Conservation (phyloP, 768 basidiomycete species). For the Myochromella boudieri region DNA sequence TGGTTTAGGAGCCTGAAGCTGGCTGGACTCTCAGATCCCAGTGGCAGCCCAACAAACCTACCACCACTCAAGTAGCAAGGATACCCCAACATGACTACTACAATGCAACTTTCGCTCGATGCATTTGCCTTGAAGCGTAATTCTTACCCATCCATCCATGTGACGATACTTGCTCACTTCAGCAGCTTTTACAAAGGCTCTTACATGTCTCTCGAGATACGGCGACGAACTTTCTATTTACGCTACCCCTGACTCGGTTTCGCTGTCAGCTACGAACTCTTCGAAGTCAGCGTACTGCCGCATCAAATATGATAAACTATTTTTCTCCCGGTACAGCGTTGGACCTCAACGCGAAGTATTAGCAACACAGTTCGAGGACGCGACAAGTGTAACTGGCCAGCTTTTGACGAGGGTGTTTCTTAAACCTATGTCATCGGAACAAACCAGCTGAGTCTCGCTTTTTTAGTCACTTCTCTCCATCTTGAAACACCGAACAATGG, state of each 20-base stretch:
- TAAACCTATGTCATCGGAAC: too few relatives aligned
- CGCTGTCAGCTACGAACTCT: slow-evolving; percentile 74
- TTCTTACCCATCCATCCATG: slow-evolving; percentile 12
- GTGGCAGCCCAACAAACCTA: too few relatives aligned
- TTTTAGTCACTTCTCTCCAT: slow-evolving; percentile 68
- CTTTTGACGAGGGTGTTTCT: slow-evolving; percentile 61
- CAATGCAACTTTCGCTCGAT: slow-evolving; percentile 72
- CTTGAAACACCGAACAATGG: slow-evolving; percentile 69
- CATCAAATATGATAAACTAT: slow-evolving; percentile 65
- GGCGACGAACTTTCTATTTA: slow-evolving; percentile 78
- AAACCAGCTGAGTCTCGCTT: not conserved
- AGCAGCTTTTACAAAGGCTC: slow-evolving; percentile 71
- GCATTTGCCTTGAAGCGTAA: slow-evolving; percentile 53
- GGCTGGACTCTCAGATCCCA: too few relatives aligned
- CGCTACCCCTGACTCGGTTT: slow-evolving; percentile 58
- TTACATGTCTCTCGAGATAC: slow-evolving; percentile 77
- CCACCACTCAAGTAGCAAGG: too few relatives aligned
- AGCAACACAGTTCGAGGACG: slow-evolving; percentile 32
- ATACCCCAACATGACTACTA: slow-evolving; percentile 13
- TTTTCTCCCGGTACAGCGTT: slow-evolving; percentile 69
- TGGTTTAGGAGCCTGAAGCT: too few relatives aligned
- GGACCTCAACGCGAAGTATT: slow-evolving; percentile 18
- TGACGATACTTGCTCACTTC: slow-evolving; percentile 16
- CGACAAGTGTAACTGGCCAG: slow-evolving; percentile 56
- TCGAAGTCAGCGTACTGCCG: slow-evolving; percentile 82